phyloP scores from a whole-genome alignment of 805 yeast species.

The Suhomyces canberraensis region DNA sequence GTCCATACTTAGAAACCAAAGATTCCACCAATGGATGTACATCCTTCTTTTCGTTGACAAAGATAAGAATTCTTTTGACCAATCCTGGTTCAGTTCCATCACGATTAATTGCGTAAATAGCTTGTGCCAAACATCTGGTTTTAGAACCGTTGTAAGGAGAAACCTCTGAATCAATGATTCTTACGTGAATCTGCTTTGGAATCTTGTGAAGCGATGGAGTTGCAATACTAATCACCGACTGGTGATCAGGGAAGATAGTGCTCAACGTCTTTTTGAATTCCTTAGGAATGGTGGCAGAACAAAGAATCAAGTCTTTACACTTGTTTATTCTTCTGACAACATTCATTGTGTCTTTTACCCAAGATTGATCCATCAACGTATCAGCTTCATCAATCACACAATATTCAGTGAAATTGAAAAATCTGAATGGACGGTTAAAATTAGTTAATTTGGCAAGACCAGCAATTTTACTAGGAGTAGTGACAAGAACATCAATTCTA shows the following conservation, averaged over 20 bases:
- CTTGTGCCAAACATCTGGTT: slow-evolving; percentile 81
- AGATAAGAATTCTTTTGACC: slow-evolving; percentile 78
- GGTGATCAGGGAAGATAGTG: slow-evolving; percentile 58
- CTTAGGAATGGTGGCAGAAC: slow-evolving; percentile 88
- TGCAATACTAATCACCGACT: slow-evolving; percentile 51
- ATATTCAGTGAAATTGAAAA: slow-evolving; percentile 47
- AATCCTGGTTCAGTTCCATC: slow-evolving; percentile 77
- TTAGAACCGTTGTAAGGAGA: slow-evolving; percentile 85
- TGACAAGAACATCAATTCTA: slow-evolving; percentile 74
- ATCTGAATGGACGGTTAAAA: slow-evolving; percentile 30
- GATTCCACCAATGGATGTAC: slow-evolving; percentile 57
- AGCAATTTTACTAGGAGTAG: slow-evolving; percentile 79
- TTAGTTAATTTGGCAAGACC: slow-evolving; percentile 33
- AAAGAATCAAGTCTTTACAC: slow-evolving; percentile 64
- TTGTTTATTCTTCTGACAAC: slow-evolving; percentile 51
- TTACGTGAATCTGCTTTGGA: slow-evolving; percentile 71
- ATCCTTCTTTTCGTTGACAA: slow-evolving; percentile 72
- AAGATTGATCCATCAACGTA: slow-evolving; percentile 80
- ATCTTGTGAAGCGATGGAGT: slow-evolving; percentile 82
- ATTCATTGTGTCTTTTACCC: slow-evolving; percentile 58
- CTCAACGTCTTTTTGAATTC: slow-evolving; percentile 63
- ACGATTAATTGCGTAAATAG: slow-evolving; percentile 75
- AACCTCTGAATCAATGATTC: slow-evolving; percentile 70
- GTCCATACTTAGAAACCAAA: slow-evolving; percentile 41
- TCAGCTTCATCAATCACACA: slow-evolving; percentile 93